Conservation (phyloP, 1,139 yeast genomes). For the Kodamaea suecica region DNA sequence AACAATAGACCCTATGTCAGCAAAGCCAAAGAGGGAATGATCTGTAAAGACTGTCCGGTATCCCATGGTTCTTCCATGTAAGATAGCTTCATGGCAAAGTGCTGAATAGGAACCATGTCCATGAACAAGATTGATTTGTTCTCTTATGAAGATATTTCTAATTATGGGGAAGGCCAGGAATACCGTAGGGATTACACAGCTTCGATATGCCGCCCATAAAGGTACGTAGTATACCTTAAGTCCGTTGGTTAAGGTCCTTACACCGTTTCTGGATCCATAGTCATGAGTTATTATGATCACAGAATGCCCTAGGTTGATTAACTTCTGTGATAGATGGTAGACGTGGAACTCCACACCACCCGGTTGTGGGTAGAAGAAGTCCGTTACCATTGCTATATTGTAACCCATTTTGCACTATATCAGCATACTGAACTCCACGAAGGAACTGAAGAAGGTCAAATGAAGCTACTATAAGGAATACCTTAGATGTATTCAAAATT, state of each 20-base stretch:
- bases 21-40: conserved; percentile 93
- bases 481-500: too few species aligned
- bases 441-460: neutral
- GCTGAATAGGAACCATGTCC: conserved; percentile 92
- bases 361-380: conserved; percentile 96
- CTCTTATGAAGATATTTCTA: conserved; percentile 82
- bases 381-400: conserved; percentile 81
- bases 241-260: conserved; percentile 82
- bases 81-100: conserved; percentile 82
- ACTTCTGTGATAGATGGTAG: conserved; percentile 73
- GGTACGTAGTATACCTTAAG: conserved; percentile 92
- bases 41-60: conserved; percentile 89
- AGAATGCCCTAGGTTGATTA: conserved; percentile 82
- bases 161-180: conserved; percentile 84
- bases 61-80: conserved; percentile 94
- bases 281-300: conserved; percentile 91
- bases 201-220: conserved; percentile 70
- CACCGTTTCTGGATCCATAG: conserved; percentile 77
- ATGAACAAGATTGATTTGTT: conserved; percentile 82
- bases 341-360: conserved; percentile 98
- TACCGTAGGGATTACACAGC: conserved; percentile 84
- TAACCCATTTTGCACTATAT: conserved; percentile 17
- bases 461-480: neutral
- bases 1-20: conserved; percentile 76
- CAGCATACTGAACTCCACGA: neutral